Conservation (phyloP, 192 early-diverging fungal genomes). For the Haplosporangium gracile region DNA sequence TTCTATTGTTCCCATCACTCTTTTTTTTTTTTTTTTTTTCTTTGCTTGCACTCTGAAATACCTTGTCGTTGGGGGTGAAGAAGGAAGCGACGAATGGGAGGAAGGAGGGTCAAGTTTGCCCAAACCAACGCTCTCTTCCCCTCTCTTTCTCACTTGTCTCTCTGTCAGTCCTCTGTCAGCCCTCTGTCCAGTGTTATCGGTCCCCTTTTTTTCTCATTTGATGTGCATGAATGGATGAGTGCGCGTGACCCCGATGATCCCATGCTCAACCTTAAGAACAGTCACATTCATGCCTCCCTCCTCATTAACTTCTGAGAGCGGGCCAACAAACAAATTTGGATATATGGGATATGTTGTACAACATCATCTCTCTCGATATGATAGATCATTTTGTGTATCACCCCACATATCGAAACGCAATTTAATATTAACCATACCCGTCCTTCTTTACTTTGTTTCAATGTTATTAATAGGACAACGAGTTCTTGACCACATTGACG, state of each 20-base stretch:
- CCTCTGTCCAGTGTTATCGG: too few species aligned
- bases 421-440: not conserved
- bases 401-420: not conserved
- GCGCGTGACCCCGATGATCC: not conserved
- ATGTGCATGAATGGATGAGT: not conserved
- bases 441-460: not conserved
- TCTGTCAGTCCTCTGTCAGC: too few species aligned
- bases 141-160: too few species aligned
- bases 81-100: too few species aligned
- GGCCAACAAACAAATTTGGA: not conserved
- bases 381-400: not conserved
- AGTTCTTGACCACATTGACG: constrained; percentile 43
- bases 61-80: too few species aligned
- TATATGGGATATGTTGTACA: not conserved
- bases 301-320: not conserved
- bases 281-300: not conserved
- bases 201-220: not conserved
- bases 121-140: too few species aligned
- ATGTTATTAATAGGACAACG: constrained; percentile 25
- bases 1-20: not conserved
- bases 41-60: not conserved
- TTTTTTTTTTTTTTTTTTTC: not conserved
- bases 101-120: too few species aligned
- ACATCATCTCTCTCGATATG: not conserved
- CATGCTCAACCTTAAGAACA: not conserved